phyloP scores from a whole-genome alignment of 495 filamentous ascomycete genomes.

The Podospora bellae-mahoneyi region DNA sequence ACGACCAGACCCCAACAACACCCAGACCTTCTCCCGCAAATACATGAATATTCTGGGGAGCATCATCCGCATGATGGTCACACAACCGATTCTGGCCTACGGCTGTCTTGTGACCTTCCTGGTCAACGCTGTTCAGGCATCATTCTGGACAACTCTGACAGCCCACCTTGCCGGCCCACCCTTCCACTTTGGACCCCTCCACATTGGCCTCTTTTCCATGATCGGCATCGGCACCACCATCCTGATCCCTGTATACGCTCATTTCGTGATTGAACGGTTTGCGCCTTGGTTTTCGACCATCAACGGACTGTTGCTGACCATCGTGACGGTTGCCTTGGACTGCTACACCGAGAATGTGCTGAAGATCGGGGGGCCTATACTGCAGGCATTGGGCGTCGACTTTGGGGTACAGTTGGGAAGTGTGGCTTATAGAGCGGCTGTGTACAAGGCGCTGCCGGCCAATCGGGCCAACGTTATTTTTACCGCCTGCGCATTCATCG shows the following conservation, averaged over 20 bases:
- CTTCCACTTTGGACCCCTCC: neutral
- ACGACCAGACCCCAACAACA: neutral
- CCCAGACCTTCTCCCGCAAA: neutral
- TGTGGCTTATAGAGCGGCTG: slow-evolving; percentile 11
- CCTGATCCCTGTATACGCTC: neutral
- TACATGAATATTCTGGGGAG: neutral
- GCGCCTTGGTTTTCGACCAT: slow-evolving; percentile 1
- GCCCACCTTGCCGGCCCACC: neutral
- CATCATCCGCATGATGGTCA: neutral
- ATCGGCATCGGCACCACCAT: neutral
- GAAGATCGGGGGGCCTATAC: neutral
- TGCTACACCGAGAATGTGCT: neutral
- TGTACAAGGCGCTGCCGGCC: slow-evolving; percentile 9
- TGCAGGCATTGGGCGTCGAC: slow-evolving; percentile 9
- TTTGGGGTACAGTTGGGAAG: slow-evolving; percentile 2
- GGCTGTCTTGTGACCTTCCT: neutral
- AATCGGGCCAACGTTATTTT: slow-evolving; percentile 11
- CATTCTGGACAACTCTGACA: neutral
- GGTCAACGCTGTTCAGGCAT: neutral
- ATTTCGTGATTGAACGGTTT: slow-evolving; percentile 12
- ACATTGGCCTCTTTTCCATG: neutral
- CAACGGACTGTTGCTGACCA: neutral
- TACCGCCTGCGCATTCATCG: slow-evolving; percentile 9
- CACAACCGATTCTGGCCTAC: neutral
- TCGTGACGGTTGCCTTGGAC: neutral